Percentiles rank a stretch among this genome's conserved stretches.
Evolutionary conservation across 176 grass and related monocot genomes (phyloP).

Genomic region (Oryza longistaminata): DNA sequence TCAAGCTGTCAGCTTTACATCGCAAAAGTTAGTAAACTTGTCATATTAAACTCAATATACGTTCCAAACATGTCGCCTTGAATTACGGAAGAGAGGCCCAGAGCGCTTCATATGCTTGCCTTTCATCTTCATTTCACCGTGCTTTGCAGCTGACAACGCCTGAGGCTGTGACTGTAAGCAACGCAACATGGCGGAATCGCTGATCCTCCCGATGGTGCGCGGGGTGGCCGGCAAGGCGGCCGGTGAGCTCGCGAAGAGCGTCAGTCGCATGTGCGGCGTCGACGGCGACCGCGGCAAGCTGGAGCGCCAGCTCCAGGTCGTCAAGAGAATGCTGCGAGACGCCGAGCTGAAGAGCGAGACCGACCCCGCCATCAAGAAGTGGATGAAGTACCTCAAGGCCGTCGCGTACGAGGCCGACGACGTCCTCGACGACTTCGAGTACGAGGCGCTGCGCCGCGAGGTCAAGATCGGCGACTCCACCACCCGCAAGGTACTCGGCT

Average conservation of each 20-base stretch:
- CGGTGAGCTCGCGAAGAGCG: neutral
- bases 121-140: too few relatives aligned
- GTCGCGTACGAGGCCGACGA: constrained; percentile 20
- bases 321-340: neutral
- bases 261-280: neutral
- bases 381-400: constrained; percentile 17
- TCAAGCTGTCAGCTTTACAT: too few relatives aligned
- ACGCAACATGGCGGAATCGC: neutral
- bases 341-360: neutral
- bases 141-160: too few relatives aligned
- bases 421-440: neutral
- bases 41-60: too few relatives aligned
- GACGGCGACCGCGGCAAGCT: neutral
- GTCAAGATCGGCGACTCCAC: neutral
- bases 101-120: too few relatives aligned
- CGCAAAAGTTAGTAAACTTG: too few relatives aligned
- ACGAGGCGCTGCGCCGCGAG: neutral
- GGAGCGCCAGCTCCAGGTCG: neutral
- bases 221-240: neutral
- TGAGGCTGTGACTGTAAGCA: too few relatives aligned
- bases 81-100: too few relatives aligned
- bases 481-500: neutral
- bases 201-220: neutral
- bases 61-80: too few relatives aligned
- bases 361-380: neutral